A percentile compares a stretch with the other conserved stretches of the same genome.
Evolutionary conservation across 1,284 basidiomycete genomes (phyloP).

Genomic region (Thecaphora thlaspeos): DNA sequence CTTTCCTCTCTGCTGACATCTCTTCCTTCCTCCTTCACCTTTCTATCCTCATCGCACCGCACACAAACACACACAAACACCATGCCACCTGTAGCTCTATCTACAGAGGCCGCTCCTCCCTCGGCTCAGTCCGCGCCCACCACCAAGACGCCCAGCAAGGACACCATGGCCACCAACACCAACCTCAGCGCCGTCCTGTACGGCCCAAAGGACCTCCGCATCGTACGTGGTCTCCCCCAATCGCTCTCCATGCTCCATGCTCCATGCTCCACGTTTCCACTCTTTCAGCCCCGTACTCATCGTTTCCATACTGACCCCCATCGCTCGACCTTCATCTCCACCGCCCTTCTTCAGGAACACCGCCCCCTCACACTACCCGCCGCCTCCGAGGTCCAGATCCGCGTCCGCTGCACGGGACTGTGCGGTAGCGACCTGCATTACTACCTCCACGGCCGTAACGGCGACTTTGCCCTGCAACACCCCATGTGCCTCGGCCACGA

Average conservation of each 20-base stretch:
- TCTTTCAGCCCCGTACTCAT: neutral
- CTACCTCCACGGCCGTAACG: slow-evolving; percentile 67
- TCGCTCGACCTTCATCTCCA: no score
- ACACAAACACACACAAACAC: slow-evolving; percentile 7
- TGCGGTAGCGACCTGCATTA: slow-evolving; percentile 65
- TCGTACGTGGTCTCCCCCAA: slow-evolving; percentile 54
- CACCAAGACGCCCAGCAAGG: neutral
- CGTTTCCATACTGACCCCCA: no score
- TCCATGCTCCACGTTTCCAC: neutral
- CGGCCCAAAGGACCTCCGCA: slow-evolving; percentile 61
- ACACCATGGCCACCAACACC: slow-evolving; percentile 10
- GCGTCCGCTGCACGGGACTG: slow-evolving; percentile 77
- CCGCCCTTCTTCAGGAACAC: slow-evolving; percentile 62
- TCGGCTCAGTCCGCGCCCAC: slow-evolving; percentile 2
- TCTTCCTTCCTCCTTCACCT: neutral
- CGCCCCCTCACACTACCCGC: slow-evolving; percentile 70
- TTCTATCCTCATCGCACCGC: neutral
- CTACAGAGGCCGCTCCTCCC: slow-evolving; percentile 20
- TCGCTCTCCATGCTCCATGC: neutral
- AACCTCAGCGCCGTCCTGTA: slow-evolving; percentile 58
- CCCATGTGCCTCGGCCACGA: slow-evolving; percentile 88
- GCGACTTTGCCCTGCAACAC: slow-evolving; percentile 76
- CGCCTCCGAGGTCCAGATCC: slow-evolving; percentile 68
- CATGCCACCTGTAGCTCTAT: slow-evolving; percentile 24
- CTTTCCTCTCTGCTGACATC: neutral